Base-by-base conservation (phyloP, 805 yeast genomes). In the Danielia oregonensis region DNA sequence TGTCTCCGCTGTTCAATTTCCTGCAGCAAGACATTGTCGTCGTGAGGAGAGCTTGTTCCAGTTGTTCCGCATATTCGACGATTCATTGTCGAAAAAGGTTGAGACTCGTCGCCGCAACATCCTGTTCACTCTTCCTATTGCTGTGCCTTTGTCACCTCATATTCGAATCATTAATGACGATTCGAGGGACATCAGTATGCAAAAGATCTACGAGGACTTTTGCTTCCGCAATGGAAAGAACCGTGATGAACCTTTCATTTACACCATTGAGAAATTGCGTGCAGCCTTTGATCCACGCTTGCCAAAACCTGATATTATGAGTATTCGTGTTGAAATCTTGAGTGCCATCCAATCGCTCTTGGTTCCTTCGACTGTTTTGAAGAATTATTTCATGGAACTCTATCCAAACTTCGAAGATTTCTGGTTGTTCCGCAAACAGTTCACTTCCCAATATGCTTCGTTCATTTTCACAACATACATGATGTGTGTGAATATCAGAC, bases 11-110 rank as follows among this genome's bases (percentile, higher is more conserved):
- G 94, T 93, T 14, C 98, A 93, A 65, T 88, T 85, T 59, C 98
- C 99, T 5, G 95, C 97, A 11, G 96, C 96, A 9, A 79, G 99
- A 48, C 96, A 91, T 52, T 86, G 96, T 49, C 82, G 98, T 55
- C 79, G 98, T 35, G 99, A 93, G 55, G 99, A 93, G 54, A 75
- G 96, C 35, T 80, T 93, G 37, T 83, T 87, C 70, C 98, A 93
- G 57, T 63, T 93, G 44, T 89, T 88, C 70, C 76, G 96, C 45
- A 78, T 93, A 30, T 79, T 94, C 64, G 89, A 88, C 56, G 86
- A 85, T 43, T 79, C 85, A 2, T 63, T 94, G 35, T 68, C 81
- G 0, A 78, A 82, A 48, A 83, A 85, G 51, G 95, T 86, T 21
- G 96, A 94, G 60, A 78, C 94, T 3, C 79, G 96, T 46, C 79